These are phyloP conservation scores for Zygosaccharomyces kombuchaensis DNA, from an alignment of 805 yeast species.

Conservation along the genomic window DNA sequence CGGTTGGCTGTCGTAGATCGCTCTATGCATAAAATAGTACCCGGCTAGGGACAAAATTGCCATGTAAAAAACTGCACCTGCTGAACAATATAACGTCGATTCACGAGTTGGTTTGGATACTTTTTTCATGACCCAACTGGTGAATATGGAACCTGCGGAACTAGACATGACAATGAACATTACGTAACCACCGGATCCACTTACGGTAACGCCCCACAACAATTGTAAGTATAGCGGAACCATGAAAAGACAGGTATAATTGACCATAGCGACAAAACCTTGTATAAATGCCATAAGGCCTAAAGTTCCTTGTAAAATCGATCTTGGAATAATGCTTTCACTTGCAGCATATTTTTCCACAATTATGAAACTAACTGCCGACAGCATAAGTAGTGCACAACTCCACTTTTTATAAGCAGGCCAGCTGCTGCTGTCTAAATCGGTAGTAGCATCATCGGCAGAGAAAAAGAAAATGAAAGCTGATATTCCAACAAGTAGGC, in stretches of 20 bases:
- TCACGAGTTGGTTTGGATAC: constrained; percentile 19
- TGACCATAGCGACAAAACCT: constrained; percentile 37
- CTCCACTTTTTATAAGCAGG: constrained; percentile 11
- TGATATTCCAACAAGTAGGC: constrained; percentile 35
- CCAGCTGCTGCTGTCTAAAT: constrained; percentile 6
- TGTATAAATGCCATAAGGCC: constrained; percentile 38
- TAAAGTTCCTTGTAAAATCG: constrained; percentile 38
- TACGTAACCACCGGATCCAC: constrained; percentile 40
- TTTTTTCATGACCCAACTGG: constrained; percentile 36
- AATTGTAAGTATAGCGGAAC: constrained; percentile 42
- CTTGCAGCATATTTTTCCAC: constrained; percentile 38
- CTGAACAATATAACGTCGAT: constrained; percentile 22
- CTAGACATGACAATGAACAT: constrained; percentile 40
- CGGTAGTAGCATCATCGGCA: constrained; percentile 14
- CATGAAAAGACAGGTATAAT: constrained; percentile 36
- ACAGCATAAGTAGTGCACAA: constrained; percentile 9
- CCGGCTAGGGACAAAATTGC: constrained; percentile 21
- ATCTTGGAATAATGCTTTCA: constrained; percentile 40
- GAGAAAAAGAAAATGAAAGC: constrained; percentile 37
- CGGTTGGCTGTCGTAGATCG: constrained; percentile 15
- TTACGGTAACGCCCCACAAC: constrained; percentile 37
- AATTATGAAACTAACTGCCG: constrained; percentile 24
- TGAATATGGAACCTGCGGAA: constrained; percentile 38
- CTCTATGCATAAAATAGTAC: constrained; percentile 11
- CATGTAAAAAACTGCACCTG: constrained; percentile 13